Percentiles rank a stretch among this genome's conserved stretches.
Conservation (phyloP, 495 filamentous ascomycete species). For the Talaromyces trachyspermus region DNA sequence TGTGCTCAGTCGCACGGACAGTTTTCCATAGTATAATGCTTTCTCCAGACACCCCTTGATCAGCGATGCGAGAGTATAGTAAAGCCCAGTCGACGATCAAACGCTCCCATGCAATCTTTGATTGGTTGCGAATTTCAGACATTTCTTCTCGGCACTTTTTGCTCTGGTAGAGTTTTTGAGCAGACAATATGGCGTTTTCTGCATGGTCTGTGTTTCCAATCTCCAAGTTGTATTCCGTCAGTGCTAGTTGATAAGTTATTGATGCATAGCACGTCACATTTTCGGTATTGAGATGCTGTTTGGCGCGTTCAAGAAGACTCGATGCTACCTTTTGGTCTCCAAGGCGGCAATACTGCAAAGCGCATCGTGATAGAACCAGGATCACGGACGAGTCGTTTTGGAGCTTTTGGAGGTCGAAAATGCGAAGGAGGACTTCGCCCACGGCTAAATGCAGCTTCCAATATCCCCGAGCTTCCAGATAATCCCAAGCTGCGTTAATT, state of each 20-base stretch:
- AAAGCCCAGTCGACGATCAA: constrained; percentile 45
- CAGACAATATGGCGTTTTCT: constrained; percentile 21
- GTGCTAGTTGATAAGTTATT: constrained; percentile 58
- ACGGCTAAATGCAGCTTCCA: constrained; percentile 43
- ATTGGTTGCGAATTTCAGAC: constrained; percentile 17
- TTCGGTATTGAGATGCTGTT: constrained; percentile 33
- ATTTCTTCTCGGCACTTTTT: constrained; percentile 25
- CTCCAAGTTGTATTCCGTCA: constrained; percentile 65
- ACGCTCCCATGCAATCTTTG: constrained; percentile 38
- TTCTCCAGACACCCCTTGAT: constrained; percentile 56
- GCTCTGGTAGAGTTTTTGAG: constrained; percentile 29
- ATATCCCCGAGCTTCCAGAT: constrained; percentile 66
- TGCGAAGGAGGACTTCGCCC: constrained; percentile 41
- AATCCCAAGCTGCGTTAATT: constrained; percentile 65
- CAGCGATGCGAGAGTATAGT: constrained; percentile 56
- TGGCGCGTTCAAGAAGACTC: constrained; percentile 52
- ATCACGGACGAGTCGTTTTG: constrained; percentile 50
- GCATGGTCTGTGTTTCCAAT: constrained; percentile 57
- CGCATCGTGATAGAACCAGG: constrained; percentile 50
- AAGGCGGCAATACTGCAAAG: constrained; percentile 64
- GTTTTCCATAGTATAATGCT: constrained; percentile 59
- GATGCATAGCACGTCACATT: constrained; percentile 33
- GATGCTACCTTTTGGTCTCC: constrained; percentile 73
- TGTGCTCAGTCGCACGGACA: constrained; percentile 57
- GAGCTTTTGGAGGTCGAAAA: constrained; percentile 43